A percentile compares a stretch with the other conserved stretches of the same genome.
Conservation (phyloP, 2,329 filamentous ascomycete genomes). For the Albophoma yamanashiensis region DNA sequence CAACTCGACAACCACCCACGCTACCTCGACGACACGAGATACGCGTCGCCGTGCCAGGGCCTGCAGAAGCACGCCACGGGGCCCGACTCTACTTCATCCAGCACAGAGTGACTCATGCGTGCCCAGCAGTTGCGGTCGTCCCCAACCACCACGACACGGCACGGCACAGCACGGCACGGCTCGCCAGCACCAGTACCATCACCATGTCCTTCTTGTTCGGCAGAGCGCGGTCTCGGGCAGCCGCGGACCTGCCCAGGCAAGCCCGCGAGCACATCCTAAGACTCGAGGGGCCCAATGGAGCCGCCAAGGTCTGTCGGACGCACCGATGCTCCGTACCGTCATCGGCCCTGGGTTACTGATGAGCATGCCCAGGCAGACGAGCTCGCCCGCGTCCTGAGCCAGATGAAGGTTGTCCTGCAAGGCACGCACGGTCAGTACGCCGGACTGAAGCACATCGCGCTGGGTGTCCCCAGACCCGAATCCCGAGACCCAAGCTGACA, state of each 20-base stretch:
- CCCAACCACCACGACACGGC: neutral
- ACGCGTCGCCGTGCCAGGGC: neutral
- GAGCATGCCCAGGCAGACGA: conserved; percentile 60
- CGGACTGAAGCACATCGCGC: neutral
- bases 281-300: conserved; percentile 36
- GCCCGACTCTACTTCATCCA: neutral
- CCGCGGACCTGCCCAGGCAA: conserved; percentile 44
- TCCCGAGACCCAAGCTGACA: neutral
- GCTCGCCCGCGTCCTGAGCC: conserved; percentile 69
- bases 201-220: conserved; percentile 47
- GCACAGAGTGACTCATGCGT: neutral
- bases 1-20: neutral
- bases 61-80: neutral
- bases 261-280: conserved; percentile 43
- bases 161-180: neutral
- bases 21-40: neutral
- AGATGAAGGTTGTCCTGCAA: conserved; percentile 91
- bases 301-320: conserved; percentile 30
- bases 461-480: neutral
- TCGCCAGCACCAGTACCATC: neutral
- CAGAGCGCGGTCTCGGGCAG: conserved; percentile 38
- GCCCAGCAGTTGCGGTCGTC: neutral
- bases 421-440: conserved; percentile 67
- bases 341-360: conserved; percentile 7
- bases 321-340: neutral